phyloP scores from a whole-genome alignment of 192 early-diverging fungal genomes.

The Linderina pennispora region DNA sequence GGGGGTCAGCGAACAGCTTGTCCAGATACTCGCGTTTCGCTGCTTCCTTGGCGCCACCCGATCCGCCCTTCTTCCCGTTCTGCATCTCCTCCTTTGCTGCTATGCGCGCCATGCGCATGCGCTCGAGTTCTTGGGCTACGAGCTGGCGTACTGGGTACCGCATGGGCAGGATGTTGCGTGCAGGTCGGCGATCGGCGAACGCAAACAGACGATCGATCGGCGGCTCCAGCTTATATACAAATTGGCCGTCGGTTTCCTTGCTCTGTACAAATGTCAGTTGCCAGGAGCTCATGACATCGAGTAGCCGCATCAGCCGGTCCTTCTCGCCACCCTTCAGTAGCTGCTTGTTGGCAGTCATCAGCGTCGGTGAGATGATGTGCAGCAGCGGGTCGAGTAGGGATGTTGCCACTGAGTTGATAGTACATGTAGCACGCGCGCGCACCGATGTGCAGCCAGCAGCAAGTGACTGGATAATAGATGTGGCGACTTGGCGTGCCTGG shows the following conservation, averaged over 20 bases:
- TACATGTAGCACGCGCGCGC: constrained; percentile 46
- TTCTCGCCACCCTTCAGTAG: constrained; percentile 31
- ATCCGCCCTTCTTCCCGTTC: not conserved
- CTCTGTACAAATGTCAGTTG: constrained; percentile 28
- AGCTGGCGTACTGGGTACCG: constrained; percentile 78
- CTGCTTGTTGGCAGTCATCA: constrained; percentile 57
- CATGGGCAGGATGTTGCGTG: constrained; percentile 39
- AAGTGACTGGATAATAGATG: constrained; percentile 45
- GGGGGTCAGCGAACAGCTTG: constrained; percentile 25
- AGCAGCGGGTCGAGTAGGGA: constrained; percentile 65
- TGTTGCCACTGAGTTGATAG: constrained; percentile 30
- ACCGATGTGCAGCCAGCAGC: constrained; percentile 48
- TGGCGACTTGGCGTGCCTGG: constrained; percentile 45
- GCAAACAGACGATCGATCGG: constrained; percentile 47
- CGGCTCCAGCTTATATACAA: constrained; percentile 65
- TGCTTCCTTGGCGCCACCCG: constrained; percentile 9
- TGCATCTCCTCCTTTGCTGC: constrained; percentile 16
- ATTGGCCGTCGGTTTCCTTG: constrained; percentile 17
- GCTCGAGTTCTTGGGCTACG: constrained; percentile 67
- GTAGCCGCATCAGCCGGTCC: constrained; percentile 11
- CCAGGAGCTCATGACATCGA: constrained; percentile 28
- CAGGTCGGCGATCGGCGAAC: constrained; percentile 7
- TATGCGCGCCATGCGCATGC: constrained; percentile 1
- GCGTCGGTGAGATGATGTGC: constrained; percentile 71
- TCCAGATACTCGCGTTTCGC: constrained; percentile 20